phyloP scores from a whole-genome alignment of 805 yeast genomes.

The Henningerozyma blattae region DNA sequence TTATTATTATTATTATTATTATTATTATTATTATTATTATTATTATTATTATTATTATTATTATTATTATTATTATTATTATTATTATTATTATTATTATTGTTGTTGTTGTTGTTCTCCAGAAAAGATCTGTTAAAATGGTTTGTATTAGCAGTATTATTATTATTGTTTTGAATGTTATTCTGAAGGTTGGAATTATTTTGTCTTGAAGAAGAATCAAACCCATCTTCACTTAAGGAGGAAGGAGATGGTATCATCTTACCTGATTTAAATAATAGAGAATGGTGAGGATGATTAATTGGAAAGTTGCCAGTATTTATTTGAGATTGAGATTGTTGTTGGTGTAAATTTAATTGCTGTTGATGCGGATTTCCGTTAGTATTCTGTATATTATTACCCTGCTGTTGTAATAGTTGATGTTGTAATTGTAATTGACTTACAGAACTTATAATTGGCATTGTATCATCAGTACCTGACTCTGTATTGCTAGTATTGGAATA shows the following conservation, averaged over 20 bases:
- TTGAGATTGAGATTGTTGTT: constrained; percentile 3
- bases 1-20: background rate
- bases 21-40: background rate
- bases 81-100: background rate
- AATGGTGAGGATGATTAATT: background rate
- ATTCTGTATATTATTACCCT: background rate
- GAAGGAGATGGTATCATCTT: constrained; percentile 43
- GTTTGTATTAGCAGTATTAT: background rate
- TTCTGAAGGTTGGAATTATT: too few relatives aligned
- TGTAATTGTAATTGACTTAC: background rate
- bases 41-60: background rate
- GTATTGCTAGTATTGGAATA: background rate
- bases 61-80: background rate
- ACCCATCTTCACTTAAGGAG: constrained; percentile 47
- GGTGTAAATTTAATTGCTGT: background rate
- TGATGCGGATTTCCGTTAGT: background rate
- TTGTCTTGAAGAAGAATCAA: constrained; percentile 29
- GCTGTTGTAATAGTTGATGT: background rate
- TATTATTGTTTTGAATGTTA: too few relatives aligned
- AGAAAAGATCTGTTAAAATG: constrained; percentile 15
- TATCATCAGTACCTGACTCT: background rate
- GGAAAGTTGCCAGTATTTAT: background rate
- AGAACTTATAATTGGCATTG: background rate
- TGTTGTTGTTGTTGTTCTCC: background rate
- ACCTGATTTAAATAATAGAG: background rate